Evolutionary conservation across 257 asterid species (phyloP), one percentile per base, ranked within the genome.

Genomic region (Buddleja alternifolia): DNA sequence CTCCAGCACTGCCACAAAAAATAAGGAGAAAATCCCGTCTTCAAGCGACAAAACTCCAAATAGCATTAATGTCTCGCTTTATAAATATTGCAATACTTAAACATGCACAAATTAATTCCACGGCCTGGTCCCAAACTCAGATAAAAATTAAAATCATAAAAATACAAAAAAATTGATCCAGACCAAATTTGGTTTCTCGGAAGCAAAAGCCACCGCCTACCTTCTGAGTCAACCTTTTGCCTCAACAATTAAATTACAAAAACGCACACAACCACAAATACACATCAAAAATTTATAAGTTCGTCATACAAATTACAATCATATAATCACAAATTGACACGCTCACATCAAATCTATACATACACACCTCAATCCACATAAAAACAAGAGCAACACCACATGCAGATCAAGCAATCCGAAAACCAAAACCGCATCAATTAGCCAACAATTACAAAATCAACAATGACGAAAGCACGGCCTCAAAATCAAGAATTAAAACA

Each of bases 361-460:
- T 45, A 25, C 36, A 56, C 3, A 17, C 6, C 47, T 29, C 52
- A 2, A 45, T 39, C 16, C 32, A 17, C 40, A 17, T 6, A 67
- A 54, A 67, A 53, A 52, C 36, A 4, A n/a, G 7, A 0, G 1
- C 54, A 14, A 29, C 54, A 32, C 5, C 53, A 46, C 12, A 47
- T 20, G 15, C 20, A 17, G 63, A 67, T 66, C 69, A 46, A 40
- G 16, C 69, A 66, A 48, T 48, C 65, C 36, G 60, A 32, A 66
- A 41, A 57, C 16, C 2, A 29, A 29, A 29, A 7, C 21, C 9
- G 21, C 56, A 57, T 23, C 65, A 56, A 53, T 21, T 50, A 6
- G 54, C 16, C 11, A 66, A 17, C 8, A 6, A 66, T 41, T 34
- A 37, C 12, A 48, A 34, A 66, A 14, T 15, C 34, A 29, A 29